Percentiles rank a stretch among this genome's conserved stretches.
Conservation (phyloP, 768 basidiomycete genomes). For the Lactarius hatsudake region DNA sequence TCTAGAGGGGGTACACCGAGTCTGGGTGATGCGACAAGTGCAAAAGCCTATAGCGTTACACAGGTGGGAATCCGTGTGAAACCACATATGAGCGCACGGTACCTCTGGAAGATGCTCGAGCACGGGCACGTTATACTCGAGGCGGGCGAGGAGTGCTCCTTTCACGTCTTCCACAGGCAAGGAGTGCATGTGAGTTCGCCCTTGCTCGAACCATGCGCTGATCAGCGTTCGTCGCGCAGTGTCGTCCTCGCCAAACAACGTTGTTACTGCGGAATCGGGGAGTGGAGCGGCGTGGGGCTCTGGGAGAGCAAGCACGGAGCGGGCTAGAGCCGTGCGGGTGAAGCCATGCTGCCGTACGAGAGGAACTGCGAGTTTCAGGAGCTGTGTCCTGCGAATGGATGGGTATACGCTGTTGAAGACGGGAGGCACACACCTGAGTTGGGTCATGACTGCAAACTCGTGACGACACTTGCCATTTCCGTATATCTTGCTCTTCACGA, state of each 20-base stretch:
- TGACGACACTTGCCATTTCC: conserved; percentile 12
- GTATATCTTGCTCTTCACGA: background rate
- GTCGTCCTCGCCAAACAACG: conserved; percentile 71
- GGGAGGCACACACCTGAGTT: conserved; percentile 8
- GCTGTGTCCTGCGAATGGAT: conserved; percentile 27
- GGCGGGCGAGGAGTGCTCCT: conserved; percentile 52
- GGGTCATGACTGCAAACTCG: conserved; percentile 5
- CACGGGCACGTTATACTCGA: conserved; percentile 67
- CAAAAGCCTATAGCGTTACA: conserved; percentile 56
- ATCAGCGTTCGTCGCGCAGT: conserved; percentile 62
- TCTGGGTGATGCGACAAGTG: conserved; percentile 56
- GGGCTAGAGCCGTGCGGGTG: conserved; percentile 65
- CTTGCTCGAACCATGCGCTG: conserved; percentile 72
- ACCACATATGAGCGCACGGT: background rate
- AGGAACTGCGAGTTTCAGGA: conserved; percentile 62
- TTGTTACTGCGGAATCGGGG: conserved; percentile 64
- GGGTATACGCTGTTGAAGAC: background rate
- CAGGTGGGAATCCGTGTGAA: background rate
- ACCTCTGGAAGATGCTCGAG: conserved; percentile 68
- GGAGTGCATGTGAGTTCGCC: conserved; percentile 48
- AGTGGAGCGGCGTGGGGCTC: conserved; percentile 55
- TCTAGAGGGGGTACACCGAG: conserved; percentile 53
- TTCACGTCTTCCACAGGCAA: conserved; percentile 38
- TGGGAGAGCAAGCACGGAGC: conserved; percentile 57
- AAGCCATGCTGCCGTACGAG: conserved; percentile 69